Base-by-base conservation (phyloP, 2,329 filamentous ascomycete species). In the Aureobasidium uvarum region DNA sequence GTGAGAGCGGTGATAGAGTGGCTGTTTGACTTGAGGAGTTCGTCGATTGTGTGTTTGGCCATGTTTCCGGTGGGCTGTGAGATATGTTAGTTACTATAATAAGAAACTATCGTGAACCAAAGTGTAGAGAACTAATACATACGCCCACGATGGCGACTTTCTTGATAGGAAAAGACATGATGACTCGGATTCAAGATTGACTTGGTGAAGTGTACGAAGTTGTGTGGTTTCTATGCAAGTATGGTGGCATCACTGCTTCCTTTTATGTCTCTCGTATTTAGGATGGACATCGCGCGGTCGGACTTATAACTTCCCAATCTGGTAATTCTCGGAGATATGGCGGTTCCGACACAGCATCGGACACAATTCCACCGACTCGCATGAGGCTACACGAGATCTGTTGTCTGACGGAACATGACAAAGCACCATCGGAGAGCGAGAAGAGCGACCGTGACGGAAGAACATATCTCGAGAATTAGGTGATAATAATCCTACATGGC, bases 111-210 rank as follows among this genome's bases (percentile, higher is more conserved):
- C 3, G 33, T 36, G 2, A 13, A 2, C 1, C 11, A 36, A 36
- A 33, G 31, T 33, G 31, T 33, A 33, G 31, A 33, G 7, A 33
- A 33, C 1, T 36, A 36, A 20, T 8, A 43, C 70, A 64, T 67
- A 74, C 77, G 39, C 77, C 77, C 36, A 79, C 74, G 50, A 80
- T 72, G 25, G 77, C 77, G 43, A 79, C 70, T 38, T 73, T 77
- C 39, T 73, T 69, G 52, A 79, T 68, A 48, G 69, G n/a, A n/a
- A 28, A 46, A 60, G 56, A 18, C 56, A 60, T 60, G 38, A n/a
- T 31, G 16, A 41, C 18, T 41, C 16, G 11, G 48, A 33, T 31
- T 18, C 16, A 3, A 14, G 2, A 1, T 51, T 33, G 28, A 33
- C 16, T 50, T 20, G n/a, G 20, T 23, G 16, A 48, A 10, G 6